Conservation (phyloP, 331 rosid species). For the Rosa hybrid region DNA sequence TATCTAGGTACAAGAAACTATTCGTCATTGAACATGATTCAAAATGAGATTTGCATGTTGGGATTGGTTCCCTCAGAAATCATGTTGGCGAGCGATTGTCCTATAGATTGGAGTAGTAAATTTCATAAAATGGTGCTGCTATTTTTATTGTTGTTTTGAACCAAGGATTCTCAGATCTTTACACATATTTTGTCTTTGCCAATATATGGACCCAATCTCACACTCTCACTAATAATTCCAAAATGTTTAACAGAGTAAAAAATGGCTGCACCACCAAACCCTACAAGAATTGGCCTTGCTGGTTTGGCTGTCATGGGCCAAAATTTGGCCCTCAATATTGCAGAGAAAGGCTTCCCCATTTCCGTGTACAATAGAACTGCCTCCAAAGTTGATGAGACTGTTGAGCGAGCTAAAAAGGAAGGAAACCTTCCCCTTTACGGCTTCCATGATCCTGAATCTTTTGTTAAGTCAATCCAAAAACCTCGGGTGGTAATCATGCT, state of each 20-base stretch:
- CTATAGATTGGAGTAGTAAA: not conserved
- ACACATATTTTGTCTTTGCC: not conserved
- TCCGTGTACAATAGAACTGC: slow-evolving; percentile 85
- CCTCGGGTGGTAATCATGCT: slow-evolving; percentile 87
- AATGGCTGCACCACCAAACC: slow-evolving; percentile 58
- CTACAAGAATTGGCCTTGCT: slow-evolving; percentile 80
- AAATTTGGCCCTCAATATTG: slow-evolving; percentile 88
- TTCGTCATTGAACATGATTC: not conserved
- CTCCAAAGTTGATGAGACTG: slow-evolving; percentile 82
- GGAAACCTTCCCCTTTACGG: slow-evolving; percentile 80
- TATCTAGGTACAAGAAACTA: not conserved
- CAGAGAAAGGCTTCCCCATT: slow-evolving; percentile 95
- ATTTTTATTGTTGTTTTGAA: not conserved
- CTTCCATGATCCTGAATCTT: slow-evolving; percentile 80
- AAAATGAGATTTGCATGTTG: not conserved
- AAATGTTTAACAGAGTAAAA: slow-evolving; percentile 46
- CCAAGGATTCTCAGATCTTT: not conserved
- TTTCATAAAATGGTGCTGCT: not conserved
- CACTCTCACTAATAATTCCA: slow-evolving; percentile 19
- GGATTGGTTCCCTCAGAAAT: not conserved
- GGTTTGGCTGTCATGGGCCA: slow-evolving; percentile 98
- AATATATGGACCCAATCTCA: slow-evolving; percentile 14
- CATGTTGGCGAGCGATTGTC: not conserved
- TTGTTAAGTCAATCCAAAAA: slow-evolving; percentile 66
- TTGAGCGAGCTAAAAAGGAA: slow-evolving; percentile 68